Evolutionary conservation across 495 filamentous ascomycete genomes (phyloP).

Genomic region (Cairneyella variabilis): DNA sequence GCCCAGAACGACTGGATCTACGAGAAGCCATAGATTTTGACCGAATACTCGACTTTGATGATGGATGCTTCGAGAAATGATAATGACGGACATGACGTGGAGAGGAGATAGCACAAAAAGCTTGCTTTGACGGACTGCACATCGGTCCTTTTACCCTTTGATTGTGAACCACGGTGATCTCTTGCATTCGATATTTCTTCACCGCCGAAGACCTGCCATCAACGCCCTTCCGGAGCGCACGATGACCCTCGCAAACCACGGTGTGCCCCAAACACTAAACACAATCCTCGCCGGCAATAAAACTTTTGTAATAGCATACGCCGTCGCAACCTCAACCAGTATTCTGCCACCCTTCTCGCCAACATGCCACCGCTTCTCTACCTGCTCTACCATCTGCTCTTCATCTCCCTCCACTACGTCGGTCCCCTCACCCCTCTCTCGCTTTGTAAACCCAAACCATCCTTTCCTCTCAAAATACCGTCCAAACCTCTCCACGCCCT

Average conservation of each 20-base stretch:
- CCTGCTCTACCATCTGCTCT: conserved; percentile 15
- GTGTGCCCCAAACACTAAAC: conserved; percentile 80
- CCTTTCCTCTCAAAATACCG: conserved; percentile 40
- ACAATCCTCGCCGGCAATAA: conserved; percentile 72
- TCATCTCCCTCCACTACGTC: conserved; percentile 1
- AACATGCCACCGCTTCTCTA: conserved; percentile 17
- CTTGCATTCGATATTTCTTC: too few relatives aligned
- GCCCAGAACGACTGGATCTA: conserved; percentile 88
- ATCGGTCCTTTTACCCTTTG: too few relatives aligned
- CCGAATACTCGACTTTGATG: not conserved
- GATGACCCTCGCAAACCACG: conserved; percentile 81
- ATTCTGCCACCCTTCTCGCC: conserved; percentile 44
- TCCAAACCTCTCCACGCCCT: conserved; percentile 42
- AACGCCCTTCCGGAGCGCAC: conserved; percentile 33
- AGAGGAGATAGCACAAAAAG: conserved; percentile 1
- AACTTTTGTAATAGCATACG: conserved; percentile 84
- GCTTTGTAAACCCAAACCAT: conserved; percentile 41
- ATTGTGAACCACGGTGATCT: too few relatives aligned
- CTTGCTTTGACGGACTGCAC: not conserved
- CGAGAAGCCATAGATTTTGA: conserved; percentile 63
- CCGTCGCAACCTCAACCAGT: conserved; percentile 71
- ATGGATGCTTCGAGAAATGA: conserved; percentile 5
- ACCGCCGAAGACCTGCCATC: too few relatives aligned
- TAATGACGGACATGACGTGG: not conserved
- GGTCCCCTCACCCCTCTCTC: conserved; percentile 9